phyloP scores from a whole-genome alignment of 495 filamentous ascomycete species.

The Cercophora sp. region DNA sequence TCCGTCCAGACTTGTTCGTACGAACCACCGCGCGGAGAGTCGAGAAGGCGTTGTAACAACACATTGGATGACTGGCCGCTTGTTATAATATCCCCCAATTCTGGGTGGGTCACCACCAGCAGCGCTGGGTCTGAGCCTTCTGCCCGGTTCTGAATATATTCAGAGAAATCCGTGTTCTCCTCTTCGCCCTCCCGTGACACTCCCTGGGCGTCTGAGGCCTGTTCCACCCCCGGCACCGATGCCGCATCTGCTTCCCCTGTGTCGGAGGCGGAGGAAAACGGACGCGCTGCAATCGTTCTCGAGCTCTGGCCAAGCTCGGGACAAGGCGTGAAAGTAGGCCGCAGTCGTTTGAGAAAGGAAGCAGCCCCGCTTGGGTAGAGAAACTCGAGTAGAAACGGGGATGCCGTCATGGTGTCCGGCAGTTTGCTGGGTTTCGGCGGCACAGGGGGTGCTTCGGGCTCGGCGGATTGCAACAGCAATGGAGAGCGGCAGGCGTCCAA shows the following conservation, averaged over 20 bases:
- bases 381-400: constrained; percentile 55
- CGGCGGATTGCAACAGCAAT: constrained; percentile 22
- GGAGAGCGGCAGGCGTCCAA: constrained; percentile 42
- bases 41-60: no score
- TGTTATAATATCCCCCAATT: no score
- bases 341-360: constrained; percentile 42
- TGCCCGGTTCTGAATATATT: no score
- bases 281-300: background rate
- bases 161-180: no score
- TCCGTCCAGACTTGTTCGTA: constrained; percentile 26
- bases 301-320: constrained; percentile 3
- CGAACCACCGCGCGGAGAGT: no score
- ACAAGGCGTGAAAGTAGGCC: constrained; percentile 12
- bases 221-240: no score
- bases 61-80: no score
- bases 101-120: no score
- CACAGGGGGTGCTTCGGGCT: constrained; percentile 10
- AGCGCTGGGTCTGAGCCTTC: no score
- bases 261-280: constrained; percentile 17
- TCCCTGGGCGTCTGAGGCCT: no score
- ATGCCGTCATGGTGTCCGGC: constrained; percentile 31
- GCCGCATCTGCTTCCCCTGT: no score
- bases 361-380: constrained; percentile 55
- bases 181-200: no score
- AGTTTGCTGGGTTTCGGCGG: constrained; percentile 15